Evolutionary conservation across 1,284 basidiomycete genomes (phyloP).

Genomic region (Anthracocystis walkeri): DNA sequence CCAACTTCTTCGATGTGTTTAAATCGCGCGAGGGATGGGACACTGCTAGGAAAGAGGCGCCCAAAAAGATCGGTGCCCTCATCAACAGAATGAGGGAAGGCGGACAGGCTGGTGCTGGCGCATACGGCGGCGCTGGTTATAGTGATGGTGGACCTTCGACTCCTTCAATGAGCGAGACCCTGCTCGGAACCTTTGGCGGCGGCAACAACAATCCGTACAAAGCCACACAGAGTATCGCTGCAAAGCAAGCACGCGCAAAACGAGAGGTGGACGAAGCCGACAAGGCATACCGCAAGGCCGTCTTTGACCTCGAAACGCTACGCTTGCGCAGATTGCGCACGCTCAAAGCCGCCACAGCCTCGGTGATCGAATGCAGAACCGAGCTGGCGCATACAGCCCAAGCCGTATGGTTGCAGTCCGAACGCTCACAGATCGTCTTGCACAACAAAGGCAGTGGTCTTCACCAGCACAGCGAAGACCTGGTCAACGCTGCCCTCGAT

Average conservation of each 20-base stretch:
- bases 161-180: slow-evolving; percentile 33
- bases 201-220: slow-evolving; percentile 36
- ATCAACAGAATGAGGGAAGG: slow-evolving; percentile 65
- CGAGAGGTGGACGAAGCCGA: slow-evolving; percentile 74
- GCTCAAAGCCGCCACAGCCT: slow-evolving; percentile 84
- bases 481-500: slow-evolving; percentile 80
- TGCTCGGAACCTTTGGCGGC: slow-evolving; percentile 33
- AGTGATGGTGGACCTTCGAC: slow-evolving; percentile 22
- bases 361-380: slow-evolving; percentile 81
- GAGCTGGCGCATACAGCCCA: slow-evolving; percentile 78
- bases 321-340: slow-evolving; percentile 81
- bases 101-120: slow-evolving; percentile 21
- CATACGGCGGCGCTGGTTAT: slow-evolving; percentile 6
- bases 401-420: slow-evolving; percentile 55
- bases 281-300: slow-evolving; percentile 88
- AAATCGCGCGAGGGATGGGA: slow-evolving; percentile 66
- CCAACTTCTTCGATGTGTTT: slow-evolving; percentile 61
- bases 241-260: slow-evolving; percentile 61
- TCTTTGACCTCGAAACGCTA: slow-evolving; percentile 94
- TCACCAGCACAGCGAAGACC: slow-evolving; percentile 71
- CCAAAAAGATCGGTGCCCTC: slow-evolving; percentile 65
- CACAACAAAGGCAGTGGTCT: slow-evolving; percentile 51
- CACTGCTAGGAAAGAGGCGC: slow-evolving; percentile 61
- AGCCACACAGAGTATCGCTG: slow-evolving; percentile 53
- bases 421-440: slow-evolving; percentile 47